These are phyloP conservation scores for Aspergillus tamarii DNA, from an alignment of 2,329 filamentous ascomycete species.

Conservation along the genomic window DNA sequence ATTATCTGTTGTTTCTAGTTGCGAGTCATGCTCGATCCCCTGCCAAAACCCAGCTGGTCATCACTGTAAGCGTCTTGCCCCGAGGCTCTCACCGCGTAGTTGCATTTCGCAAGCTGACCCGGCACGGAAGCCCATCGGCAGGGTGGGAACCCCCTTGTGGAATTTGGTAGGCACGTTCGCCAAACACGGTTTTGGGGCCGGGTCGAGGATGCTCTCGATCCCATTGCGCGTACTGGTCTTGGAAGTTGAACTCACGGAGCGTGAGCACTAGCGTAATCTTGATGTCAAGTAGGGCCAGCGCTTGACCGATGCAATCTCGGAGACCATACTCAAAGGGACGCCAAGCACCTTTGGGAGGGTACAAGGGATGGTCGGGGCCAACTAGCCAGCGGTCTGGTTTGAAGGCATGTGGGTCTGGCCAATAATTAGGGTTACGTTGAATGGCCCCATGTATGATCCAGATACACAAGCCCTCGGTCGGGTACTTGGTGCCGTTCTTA, in stretches of 20 bases:
- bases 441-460: conserved; percentile 22
- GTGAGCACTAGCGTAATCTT: conserved; percentile 30
- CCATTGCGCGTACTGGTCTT: conserved; percentile 16
- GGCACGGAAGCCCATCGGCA: background rate
- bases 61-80: too few relatives aligned
- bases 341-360: conserved; percentile 45
- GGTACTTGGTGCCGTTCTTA: conserved; percentile 18
- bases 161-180: background rate
- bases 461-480: conserved; percentile 20
- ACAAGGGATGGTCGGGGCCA: conserved; percentile 27
- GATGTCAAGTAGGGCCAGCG: conserved; percentile 50
- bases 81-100: too few relatives aligned
- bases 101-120: background rate
- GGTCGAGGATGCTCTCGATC: conserved; percentile 34
- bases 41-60: too few relatives aligned
- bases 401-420: conserved; percentile 30
- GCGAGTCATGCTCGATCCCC: too few relatives aligned
- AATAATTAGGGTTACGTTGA: conserved; percentile 22
- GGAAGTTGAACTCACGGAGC: conserved; percentile 28
- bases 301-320: conserved; percentile 54
- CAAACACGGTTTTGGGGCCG: conserved; percentile 21
- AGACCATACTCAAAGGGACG: conserved; percentile 54
- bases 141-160: background rate
- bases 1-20: too few relatives aligned
- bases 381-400: conserved; percentile 41